Base-by-base conservation (phyloP, 345 rosid genomes). In the Eucalyptus tenuipes region DNA sequence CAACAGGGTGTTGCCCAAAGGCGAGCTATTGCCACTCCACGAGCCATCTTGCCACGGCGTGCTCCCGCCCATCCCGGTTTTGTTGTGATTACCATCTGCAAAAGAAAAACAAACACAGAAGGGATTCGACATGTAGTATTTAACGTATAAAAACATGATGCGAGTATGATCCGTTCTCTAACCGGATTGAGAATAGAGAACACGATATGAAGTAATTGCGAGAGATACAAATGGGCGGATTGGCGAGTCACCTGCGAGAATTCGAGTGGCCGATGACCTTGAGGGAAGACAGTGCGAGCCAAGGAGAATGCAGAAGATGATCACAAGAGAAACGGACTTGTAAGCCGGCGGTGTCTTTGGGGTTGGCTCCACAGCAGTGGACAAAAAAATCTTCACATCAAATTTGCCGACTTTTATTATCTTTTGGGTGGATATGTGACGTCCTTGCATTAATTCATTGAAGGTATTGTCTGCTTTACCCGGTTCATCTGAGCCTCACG, bases 401-500 rank as follows among this genome's bases (percentile, higher is more conserved):
- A 64, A n/a, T 16, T 64, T n/a, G 20, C 75, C 17, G 40, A n/a
- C 40, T 64, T 64, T n/a, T 64, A 64, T 14, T 16, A 14, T n/a
- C 75, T 13, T 61, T 61, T 61, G 71, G 71, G 33, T 61, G 71
- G 33, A 29, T 24, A 24, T 55, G 61, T 20, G 61, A 55, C 12
- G 13, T 55, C 11, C 61, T 55, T 55, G 27, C 3, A 8, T 22
- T 55, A 55, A 9, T 24, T 55, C 61, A 22, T 22, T 24, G 27
- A 55, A 9, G 61, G 5, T 55, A 55, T 55, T 55, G 5, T 55
- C 61, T 3, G 6, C 29, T 55, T 55, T 55, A 24, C 5, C 3
- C 29, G 0, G 2, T 24, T 29, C 61, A 55, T 22, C 2, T 0
- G 13, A 55, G 1, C 29, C 12, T 22, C 4, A 2, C 0, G 18